A percentile compares a stretch with the other conserved stretches of the same genome.
These are phyloP conservation scores for Phytophthora crassamura DNA, from an alignment of 352 stramenopile species.

Conservation along the genomic window DNA sequence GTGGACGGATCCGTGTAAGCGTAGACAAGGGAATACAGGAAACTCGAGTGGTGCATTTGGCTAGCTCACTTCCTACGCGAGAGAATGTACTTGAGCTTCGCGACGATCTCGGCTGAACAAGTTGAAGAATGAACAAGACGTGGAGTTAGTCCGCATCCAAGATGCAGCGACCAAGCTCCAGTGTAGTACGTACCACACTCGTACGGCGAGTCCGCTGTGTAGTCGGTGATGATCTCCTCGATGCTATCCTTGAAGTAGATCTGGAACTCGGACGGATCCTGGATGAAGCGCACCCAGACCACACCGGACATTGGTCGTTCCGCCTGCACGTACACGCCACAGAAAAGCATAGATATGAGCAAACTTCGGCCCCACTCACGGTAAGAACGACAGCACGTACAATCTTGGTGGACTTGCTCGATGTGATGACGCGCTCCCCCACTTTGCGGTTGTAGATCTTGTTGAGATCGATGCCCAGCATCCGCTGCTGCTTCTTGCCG, in stretches of 20 bases:
- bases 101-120: conserved; percentile 83
- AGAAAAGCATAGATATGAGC: conserved; percentile 5
- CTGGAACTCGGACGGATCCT: conserved; percentile 87
- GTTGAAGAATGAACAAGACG: conserved; percentile 21
- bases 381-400: conserved; percentile 50
- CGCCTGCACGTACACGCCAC: conserved; percentile 52
- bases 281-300: conserved; percentile 87
- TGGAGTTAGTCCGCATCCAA: conserved; percentile 12
- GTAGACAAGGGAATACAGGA: no score
- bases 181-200: conserved; percentile 74
- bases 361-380: neutral
- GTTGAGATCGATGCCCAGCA: conserved; percentile 89
- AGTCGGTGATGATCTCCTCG: conserved; percentile 90
- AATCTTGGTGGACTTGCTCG: conserved; percentile 89
- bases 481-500: conserved; percentile 88
- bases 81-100: conserved; percentile 92
- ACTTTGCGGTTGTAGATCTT: conserved; percentile 93
- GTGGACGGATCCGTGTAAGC: no score
- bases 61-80: conserved; percentile 72
- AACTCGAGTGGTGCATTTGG: neutral
- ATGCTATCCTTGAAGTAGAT: conserved; percentile 91
- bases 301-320: conserved; percentile 88
- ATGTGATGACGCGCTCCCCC: conserved; percentile 89
- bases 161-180: neutral
- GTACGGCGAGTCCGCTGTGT: conserved; percentile 90